These are phyloP conservation scores for Trebouxia sp. DNA, from an alignment of 139 green algal genomes.

Conservation along the genomic window DNA sequence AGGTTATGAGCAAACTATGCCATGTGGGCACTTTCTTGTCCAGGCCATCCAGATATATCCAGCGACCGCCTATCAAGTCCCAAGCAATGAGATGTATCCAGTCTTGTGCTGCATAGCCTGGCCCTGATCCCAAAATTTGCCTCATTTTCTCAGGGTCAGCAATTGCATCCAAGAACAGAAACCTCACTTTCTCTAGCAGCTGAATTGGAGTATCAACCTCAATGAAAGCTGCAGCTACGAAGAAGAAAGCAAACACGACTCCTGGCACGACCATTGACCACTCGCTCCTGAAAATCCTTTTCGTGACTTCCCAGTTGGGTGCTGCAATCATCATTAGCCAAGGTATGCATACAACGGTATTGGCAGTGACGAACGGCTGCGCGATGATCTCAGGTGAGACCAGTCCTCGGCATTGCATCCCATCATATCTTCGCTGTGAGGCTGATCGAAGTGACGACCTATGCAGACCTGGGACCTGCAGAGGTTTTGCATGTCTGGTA, in stretches of 20 bases:
- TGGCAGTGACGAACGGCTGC: background rate
- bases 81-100: constrained; percentile 16
- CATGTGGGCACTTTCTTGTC: constrained; percentile 16
- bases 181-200: constrained; percentile 24
- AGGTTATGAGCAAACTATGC: constrained; percentile 21
- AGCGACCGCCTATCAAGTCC: constrained; percentile 22
- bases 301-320: background rate
- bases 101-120: constrained; percentile 19
- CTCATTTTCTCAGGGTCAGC: constrained; percentile 19
- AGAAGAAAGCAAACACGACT: constrained; percentile 2
- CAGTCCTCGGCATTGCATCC: background rate
- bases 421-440: too few relatives aligned
- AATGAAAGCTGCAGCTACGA: constrained; percentile 7
- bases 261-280: constrained; percentile 22
- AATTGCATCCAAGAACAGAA: constrained; percentile 24
- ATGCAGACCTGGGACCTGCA: too few relatives aligned
- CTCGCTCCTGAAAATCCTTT: background rate
- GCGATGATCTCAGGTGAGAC: constrained; percentile 5
- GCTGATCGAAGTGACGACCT: too few relatives aligned
- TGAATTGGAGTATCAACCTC: background rate
- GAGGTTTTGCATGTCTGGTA: too few relatives aligned
- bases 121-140: constrained; percentile 1
- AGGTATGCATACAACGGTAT: background rate
- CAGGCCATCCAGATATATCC: constrained; percentile 23
- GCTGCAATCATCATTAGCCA: constrained; percentile 9